Evolutionary conservation across 2,329 filamentous ascomycete species (phyloP), one percentile per base, ranked within the genome.

Genomic region (Ilyonectria sp.): DNA sequence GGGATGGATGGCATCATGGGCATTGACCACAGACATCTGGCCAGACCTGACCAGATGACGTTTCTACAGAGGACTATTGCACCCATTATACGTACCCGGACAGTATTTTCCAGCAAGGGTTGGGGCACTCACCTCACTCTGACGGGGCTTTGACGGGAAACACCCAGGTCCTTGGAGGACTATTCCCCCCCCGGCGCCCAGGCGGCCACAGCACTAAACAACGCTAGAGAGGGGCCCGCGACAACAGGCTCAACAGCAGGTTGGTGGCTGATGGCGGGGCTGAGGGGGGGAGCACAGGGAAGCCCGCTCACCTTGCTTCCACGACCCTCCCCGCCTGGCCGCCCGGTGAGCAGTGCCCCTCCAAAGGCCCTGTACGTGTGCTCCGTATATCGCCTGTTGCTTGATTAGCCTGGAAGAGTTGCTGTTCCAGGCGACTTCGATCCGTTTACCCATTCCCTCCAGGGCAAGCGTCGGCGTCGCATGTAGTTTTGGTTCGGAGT

Each of bases 211-310:
- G 44, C 53, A 63, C 11, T 33, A n/a, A 47, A 59, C 46, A 57
- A 26, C 43, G 46, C 43, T 50, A 62, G 23, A 43, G 40, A 19
- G 31, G 15, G 49, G 23, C 33, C 50, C 52, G 33, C 33, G 19
- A 43, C 37, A 46, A 37, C 54, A 60, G 40, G 40, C 8, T 43
- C 15, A n/a, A 17, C 40, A 8, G 40, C 17, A n/a, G 40, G 37
- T 26, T 46, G 54, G 67, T 71, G 60, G 56, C 56, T 67, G 54
- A 64, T 60, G 70, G 71, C 62, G 72, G 71, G 72, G 70, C 61
- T 57, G 44, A 70, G 46, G 53, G 71, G 46, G 53, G 71, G 64
- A 63, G 52, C 63, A 43, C 23, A 60, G 50, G 46, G 56, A 60
- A 65, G 49, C 50, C 59, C 67, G 67, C 37, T 62, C 63, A 60